phyloP scores from a whole-genome alignment of 2,329 filamentous ascomycete species.

The Ceratocystis cubensis region DNA sequence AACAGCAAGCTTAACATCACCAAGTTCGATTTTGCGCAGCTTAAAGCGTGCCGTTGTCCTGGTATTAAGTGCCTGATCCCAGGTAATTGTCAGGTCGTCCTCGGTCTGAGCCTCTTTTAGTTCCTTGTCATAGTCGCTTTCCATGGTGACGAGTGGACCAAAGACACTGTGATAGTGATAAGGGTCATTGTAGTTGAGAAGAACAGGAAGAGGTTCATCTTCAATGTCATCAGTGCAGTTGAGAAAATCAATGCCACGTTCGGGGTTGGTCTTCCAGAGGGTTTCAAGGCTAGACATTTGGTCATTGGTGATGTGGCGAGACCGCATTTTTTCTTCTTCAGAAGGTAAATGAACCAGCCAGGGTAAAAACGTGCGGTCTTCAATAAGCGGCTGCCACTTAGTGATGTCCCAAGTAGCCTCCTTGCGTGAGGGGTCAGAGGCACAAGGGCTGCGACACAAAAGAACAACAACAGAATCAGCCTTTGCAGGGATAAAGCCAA shows the following conservation, averaged over 20 bases:
- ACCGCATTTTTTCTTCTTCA: conserved; percentile 90
- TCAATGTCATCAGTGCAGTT: conserved; percentile 53
- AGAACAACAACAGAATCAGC: conserved; percentile 97
- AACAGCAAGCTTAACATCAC: conserved; percentile 93
- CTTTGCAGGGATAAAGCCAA: conserved; percentile 96
- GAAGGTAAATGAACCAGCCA: conserved; percentile 87
- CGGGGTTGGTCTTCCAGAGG: conserved; percentile 93
- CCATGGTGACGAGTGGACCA: conserved; percentile 94
- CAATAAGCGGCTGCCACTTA: conserved; percentile 92
- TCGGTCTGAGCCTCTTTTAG: conserved; percentile 96
- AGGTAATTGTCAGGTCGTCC: conserved; percentile 84
- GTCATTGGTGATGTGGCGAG: conserved; percentile 81
- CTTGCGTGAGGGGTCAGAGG: conserved; percentile 86
- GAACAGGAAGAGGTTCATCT: conserved; percentile 84
- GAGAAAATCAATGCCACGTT: conserved; percentile 76
- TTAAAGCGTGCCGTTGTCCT: conserved; percentile 94
- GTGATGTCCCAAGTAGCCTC: conserved; percentile 99
- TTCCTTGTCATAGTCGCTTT: conserved; percentile 98
- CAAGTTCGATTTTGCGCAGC: conserved; percentile 90
- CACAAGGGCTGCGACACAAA: conserved; percentile 90
- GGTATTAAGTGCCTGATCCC: conserved; percentile 92
- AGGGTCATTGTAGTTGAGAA: conserved; percentile 89
- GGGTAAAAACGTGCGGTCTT: conserved; percentile 84
- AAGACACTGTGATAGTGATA: conserved; percentile 99
- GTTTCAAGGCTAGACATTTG: conserved; percentile 95